Base-by-base conservation (phyloP, 1,284 basidiomycete genomes). In the Microstroma glucosiphilum region DNA sequence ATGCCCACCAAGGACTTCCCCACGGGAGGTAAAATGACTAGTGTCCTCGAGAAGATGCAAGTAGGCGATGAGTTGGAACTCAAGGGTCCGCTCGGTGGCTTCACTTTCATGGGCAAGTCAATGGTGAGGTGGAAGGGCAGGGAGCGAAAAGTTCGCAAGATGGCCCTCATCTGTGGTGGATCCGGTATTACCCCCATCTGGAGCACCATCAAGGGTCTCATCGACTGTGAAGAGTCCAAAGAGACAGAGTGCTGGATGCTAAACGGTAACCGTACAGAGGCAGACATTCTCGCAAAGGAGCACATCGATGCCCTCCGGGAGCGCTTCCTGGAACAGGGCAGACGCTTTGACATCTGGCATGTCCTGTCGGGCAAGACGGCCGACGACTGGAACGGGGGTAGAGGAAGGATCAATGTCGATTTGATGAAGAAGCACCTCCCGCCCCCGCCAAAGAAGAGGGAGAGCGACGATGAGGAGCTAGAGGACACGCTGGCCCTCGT, bases 51-150 rank as follows among this genome's bases (percentile, higher is more conserved):
- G 56, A 80, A 83, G 64, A 81, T 88, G 2, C 63, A 73, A 9
- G 67, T 84, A 2, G 85, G 83, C 8, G 85, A 86, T 57, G 67
- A 51, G 2, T 76, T 86, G n/a, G 85, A 87, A 65, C 69, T 87
- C 58, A 88, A 87, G 71, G 87, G 87, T 0, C 87, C 87, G 0
- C 76, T 87, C 1, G 87, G 87, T 0, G 82, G 82, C 1, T 87
- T 88, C 73, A 75, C 82, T 15, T 87, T 85, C 82, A 73, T 81
- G 6, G 85, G 85, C 0, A 67, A 78, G 12, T 82, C 83, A 0
- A 69, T 74, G 25, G 82, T 82, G 40, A 66, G 67, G 21, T 82
- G 83, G 80, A 80, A 81, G 58, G 82, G 82, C 0, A 67, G 78
- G 2, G 69, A 80, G 57, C 77, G 78, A 40, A 77, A 73, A 19